Percentiles rank a stretch among this genome's conserved stretches.
phyloP scores from a whole-genome alignment of 495 filamentous ascomycete species.

The Aspergillus panamensis region DNA sequence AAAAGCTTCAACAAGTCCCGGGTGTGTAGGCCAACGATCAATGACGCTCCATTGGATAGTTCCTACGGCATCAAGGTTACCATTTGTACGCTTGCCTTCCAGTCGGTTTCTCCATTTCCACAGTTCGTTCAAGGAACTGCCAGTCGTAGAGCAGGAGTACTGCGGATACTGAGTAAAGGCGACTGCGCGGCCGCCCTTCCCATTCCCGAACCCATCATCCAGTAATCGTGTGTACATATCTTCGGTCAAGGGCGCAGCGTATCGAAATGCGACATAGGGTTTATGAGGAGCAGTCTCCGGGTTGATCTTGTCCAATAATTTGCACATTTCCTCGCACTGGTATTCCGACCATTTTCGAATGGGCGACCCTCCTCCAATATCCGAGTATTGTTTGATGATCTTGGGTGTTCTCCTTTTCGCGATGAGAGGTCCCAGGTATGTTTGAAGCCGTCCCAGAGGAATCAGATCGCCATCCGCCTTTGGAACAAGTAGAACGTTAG shows the following conservation, averaged over 20 bases:
- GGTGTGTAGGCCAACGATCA: conserved; percentile 92
- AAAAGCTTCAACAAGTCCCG: conserved; percentile 86
- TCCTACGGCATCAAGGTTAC: conserved; percentile 52
- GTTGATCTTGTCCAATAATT: conserved; percentile 82
- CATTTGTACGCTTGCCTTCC: conserved; percentile 66
- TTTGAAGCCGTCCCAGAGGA: conserved; percentile 89
- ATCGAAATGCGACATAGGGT: conserved; percentile 98
- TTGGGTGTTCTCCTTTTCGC: conserved; percentile 85
- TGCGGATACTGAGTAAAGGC: conserved; percentile 99
- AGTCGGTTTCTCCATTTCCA: conserved; percentile 93
- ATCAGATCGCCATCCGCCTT: conserved; percentile 93
- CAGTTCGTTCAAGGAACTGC: conserved; percentile 91
- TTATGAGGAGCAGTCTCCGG: conserved; percentile 95
- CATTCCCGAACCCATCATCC: conserved; percentile 83
- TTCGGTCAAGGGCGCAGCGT: conserved; percentile 90
- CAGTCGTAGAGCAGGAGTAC: conserved; percentile 98
- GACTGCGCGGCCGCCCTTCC: conserved; percentile 84
- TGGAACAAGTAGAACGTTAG: conserved; percentile 4
- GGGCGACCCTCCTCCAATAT: conserved; percentile 92
- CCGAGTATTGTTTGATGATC: conserved; percentile 91
- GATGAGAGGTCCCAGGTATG: conserved; percentile 85
- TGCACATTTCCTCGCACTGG: conserved; percentile 92
- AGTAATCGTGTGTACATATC: conserved; percentile 80
- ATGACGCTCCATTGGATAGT: conserved; percentile 95
- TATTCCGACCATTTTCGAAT: conserved; percentile 98